Base-by-base conservation (phyloP, 176 grass and related monocot genomes). In the Musa schizocarpa region DNA sequence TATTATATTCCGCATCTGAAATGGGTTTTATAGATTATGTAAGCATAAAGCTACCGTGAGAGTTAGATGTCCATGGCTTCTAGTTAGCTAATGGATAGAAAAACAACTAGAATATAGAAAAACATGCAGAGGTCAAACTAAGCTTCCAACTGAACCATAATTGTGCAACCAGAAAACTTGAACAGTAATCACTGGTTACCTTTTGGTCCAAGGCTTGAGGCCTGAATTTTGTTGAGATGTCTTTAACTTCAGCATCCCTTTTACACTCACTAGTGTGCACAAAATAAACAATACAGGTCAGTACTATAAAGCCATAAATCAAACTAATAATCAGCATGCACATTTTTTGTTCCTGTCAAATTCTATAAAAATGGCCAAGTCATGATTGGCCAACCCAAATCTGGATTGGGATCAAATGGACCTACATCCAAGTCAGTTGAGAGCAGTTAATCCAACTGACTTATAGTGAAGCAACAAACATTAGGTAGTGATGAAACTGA, bases 131-230 rank as follows among this genome's bases (percentile, higher is more conserved):
- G 21, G 49, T 73, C 11, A 54, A n/a, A 73, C 53, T 22, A 53
- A 53, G n/a, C 49, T 73, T 53, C 70, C 54, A 53, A 25, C 2
- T 9, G 7, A 24, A 24, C 20, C 1, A 6, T 9, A 26, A 26
- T 50, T 20, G 9, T 55, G 19, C 8, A 55, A 54, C 25, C 27
- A 1, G 16, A 56, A 74, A 17, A 74, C 11, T 25, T 0, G 10
- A 27, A 27, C 20, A 10, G 1, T 0, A 5, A 27, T 22, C 22
- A 74, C 7, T 13, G 14, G 9, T 27, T 74, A 74, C 72, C 72
- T 74, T 74, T 2, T 54, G 52, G 57, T 74, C 57, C 9, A 74
- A 74, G 21, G 72, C 22, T 29, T 54, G 52, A 54, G 72, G 22
- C 27, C 26, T 10, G 72, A 56, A 74, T 74, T 56, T 74, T 27